Percentiles rank a stretch among this genome's conserved stretches.
These are phyloP conservation scores for Flaveria brownii DNA, from an alignment of 129 eudicot genomes.

Conservation along the genomic window DNA sequence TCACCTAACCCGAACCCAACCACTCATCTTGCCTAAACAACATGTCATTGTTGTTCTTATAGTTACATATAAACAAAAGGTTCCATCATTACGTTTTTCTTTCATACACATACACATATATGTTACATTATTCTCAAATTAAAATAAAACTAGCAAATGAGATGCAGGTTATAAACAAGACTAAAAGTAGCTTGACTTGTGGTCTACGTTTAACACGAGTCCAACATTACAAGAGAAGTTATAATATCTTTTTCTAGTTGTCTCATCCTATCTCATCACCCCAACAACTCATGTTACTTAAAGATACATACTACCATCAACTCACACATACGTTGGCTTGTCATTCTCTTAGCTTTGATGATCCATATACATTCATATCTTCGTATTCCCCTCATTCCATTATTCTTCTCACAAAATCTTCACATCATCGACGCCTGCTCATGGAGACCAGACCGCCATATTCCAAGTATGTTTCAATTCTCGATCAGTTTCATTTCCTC, in stretches of 20 bases:
- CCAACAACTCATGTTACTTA: slow-evolving; percentile 15
- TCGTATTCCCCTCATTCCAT: slow-evolving; percentile 3
- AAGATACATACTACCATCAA: slow-evolving; percentile 30
- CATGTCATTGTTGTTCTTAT: neutral
- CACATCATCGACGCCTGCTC: neutral
- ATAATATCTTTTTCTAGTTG: slow-evolving; percentile 34
- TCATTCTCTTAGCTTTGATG: slow-evolving; percentile 24
- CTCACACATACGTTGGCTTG: slow-evolving; percentile 16
- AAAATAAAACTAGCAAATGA: neutral
- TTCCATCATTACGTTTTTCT: neutral
- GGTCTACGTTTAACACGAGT: slow-evolving; percentile 37
- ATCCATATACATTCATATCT: neutral
- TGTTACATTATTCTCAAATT: neutral
- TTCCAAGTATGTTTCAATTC: slow-evolving; percentile 34
- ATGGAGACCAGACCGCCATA: slow-evolving; percentile 35
- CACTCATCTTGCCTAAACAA: neutral
- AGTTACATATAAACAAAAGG: neutral
- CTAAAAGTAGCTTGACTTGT: slow-evolving; percentile 40
- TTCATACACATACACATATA: neutral
- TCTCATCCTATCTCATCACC: slow-evolving; percentile 19
- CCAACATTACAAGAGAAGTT: slow-evolving; percentile 43
- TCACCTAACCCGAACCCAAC: neutral
- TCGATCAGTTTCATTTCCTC: no score
- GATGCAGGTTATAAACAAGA: neutral
- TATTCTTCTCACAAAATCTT: slow-evolving; percentile 9